Base-by-base conservation (phyloP, 345 rosid genomes). In the Corchorus capsularis region DNA sequence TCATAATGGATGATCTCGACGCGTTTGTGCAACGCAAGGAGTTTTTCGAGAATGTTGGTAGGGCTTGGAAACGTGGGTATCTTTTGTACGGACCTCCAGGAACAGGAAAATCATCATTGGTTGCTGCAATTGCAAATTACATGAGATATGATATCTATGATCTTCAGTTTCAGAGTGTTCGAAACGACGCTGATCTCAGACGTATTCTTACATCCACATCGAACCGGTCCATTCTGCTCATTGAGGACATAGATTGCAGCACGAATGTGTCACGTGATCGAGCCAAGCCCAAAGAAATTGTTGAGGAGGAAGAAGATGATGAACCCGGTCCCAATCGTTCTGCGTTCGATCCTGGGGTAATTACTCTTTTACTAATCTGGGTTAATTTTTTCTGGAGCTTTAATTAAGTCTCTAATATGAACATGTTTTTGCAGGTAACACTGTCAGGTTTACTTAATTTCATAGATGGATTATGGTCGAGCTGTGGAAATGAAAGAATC, bases 61-160 rank as follows among this genome's bases (percentile, higher is more conserved):
- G 71, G 47, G 76, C 80, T 13, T 78, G 80, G 80, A 78, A 78
- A 46, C 75, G 80, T 1, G 81, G 81, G 13, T 78, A 75, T 43
- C 76, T 75, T 56, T 63, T 80, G 50, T 64, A 72, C 13, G 77
- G 81, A 1, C 81, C 77, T 2, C 69, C 81, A 3, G 81, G 73
- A 62, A 78, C 73, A 1, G 81, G 81, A 16, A 78, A 78, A 67
- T 54, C 81, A 9, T 64, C 77, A 12, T 17, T 73, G 3, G 81
- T 78, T 46, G 77, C 77, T 2, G 81, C 81, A 17, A 78, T 78
- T 57, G 81, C 81, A 0, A 73, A 66, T 27, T 14, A 65, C 49
- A 17, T 73, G 11, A 72, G 71, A 4, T 78, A 78, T 14, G 27
- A 73, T 57, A 62, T 78, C 20, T 78, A 78, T 66, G 81, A 78